Evolutionary conservation across 164 flowering plant species (phyloP).

Genomic region (Nymphaea colorata): DNA sequence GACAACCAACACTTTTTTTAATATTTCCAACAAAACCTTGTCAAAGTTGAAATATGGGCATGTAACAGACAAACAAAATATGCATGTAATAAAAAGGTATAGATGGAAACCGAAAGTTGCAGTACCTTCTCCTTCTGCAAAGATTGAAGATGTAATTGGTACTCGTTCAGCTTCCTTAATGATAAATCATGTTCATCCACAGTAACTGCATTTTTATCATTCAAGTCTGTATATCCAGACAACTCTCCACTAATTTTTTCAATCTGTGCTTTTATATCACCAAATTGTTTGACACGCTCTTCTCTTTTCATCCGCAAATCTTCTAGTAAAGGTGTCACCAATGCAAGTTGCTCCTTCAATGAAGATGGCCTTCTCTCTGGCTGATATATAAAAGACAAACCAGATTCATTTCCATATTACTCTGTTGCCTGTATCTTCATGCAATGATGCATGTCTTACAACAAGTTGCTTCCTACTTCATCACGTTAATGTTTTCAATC

Average conservation of each 20-base stretch:
- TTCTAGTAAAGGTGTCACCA: slow-evolving; percentile 53
- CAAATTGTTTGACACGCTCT: slow-evolving; percentile 61
- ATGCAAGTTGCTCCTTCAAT: slow-evolving; percentile 64
- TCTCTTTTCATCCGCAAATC: slow-evolving; percentile 57
- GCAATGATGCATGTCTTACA: no score
- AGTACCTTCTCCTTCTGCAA: slow-evolving; percentile 83
- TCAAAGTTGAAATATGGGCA: no score
- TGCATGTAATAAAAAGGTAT: background rate
- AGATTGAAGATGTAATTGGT: slow-evolving; percentile 41
- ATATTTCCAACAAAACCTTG: no score
- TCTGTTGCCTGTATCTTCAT: no score
- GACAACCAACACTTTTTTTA: no score
- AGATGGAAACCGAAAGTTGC: background rate
- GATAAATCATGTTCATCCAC: slow-evolving; percentile 65
- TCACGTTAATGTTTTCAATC: no score
- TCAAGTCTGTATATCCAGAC: slow-evolving; percentile 37
- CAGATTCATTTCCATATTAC: no score
- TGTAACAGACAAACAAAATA: background rate
- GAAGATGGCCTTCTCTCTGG: slow-evolving; percentile 39
- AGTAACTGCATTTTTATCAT: slow-evolving; percentile 16
- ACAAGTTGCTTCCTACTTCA: no score
- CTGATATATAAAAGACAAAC: slow-evolving; percentile 20
- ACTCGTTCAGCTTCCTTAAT: slow-evolving; percentile 55
- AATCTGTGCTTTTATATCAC: slow-evolving; percentile 51
- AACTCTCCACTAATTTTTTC: slow-evolving; percentile 70